phyloP scores from a whole-genome alignment of 441 rosid species.

The Kokia cookei region DNA sequence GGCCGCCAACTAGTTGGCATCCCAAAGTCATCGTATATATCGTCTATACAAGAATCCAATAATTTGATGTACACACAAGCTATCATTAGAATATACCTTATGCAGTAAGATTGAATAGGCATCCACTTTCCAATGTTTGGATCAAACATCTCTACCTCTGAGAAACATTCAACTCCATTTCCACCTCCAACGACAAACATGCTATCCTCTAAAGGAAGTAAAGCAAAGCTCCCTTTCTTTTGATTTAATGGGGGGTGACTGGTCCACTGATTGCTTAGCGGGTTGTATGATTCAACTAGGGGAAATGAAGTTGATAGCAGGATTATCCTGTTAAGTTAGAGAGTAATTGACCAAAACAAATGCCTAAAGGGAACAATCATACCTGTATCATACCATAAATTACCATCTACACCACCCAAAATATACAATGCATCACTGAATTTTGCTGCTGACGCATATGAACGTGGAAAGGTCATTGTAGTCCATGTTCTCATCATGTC shows the following conservation, averaged over 20 bases:
- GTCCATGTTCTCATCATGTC: constrained; percentile 7
- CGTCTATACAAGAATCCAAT: neutral
- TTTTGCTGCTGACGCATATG: constrained; percentile 16
- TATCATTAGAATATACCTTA: constrained; percentile 14
- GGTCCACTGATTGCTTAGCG: constrained; percentile 11
- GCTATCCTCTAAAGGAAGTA: constrained; percentile 12
- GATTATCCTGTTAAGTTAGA: neutral
- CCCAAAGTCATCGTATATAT: neutral
- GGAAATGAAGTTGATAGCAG: neutral
- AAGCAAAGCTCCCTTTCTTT: constrained; percentile 21
- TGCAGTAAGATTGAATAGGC: constrained; percentile 8
- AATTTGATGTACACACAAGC: neutral
- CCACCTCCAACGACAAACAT: constrained; percentile 27
- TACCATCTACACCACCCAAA: constrained; percentile 22
- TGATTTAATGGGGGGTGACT: constrained; percentile 15
- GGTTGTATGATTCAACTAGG: constrained; percentile 25
- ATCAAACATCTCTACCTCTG: constrained; percentile 26
- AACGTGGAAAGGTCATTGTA: constrained; percentile 11
- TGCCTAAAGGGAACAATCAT: neutral
- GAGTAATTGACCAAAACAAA: neutral
- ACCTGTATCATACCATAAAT: constrained; percentile 24
- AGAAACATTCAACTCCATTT: constrained; percentile 13
- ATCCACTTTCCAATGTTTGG: constrained; percentile 21
- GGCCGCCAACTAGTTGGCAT: neutral
- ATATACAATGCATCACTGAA: constrained; percentile 15